These are phyloP conservation scores for Claviceps fusiformis DNA, from an alignment of 2,329 filamentous ascomycete species.

Conservation along the genomic window DNA sequence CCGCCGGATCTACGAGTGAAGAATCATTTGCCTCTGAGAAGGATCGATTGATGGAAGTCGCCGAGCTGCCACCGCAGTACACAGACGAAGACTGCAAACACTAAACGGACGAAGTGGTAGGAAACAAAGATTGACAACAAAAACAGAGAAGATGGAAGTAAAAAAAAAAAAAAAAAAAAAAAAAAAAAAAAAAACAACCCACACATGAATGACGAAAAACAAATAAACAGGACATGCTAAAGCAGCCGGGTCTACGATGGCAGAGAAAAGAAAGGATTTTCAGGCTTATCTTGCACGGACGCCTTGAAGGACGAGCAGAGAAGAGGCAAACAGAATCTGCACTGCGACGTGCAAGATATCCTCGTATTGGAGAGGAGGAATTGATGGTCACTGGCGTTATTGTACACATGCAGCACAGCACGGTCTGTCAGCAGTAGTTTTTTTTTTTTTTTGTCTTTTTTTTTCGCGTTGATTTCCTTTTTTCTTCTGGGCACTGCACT, in stretches of 20 bases:
- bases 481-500: not conserved
- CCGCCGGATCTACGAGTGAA: not conserved
- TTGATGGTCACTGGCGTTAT: not conserved
- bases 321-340: too few relatives aligned
- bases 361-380: not conserved
- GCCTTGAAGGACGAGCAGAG: too few relatives aligned
- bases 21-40: constrained; percentile 30
- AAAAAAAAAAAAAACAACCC: too few relatives aligned
- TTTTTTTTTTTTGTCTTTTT: not conserved
- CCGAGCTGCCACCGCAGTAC: constrained; percentile 16
- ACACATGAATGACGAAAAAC: too few relatives aligned
- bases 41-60: constrained; percentile 30
- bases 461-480: not conserved
- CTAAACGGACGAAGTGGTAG: constrained; percentile 1
- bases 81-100: constrained; percentile 12
- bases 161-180: not conserved
- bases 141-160: too few relatives aligned
- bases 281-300: too few relatives aligned
- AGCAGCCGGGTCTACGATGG: too few relatives aligned
- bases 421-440: too few relatives aligned
- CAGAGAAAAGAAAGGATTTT: too few relatives aligned
- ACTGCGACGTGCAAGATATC: not conserved
- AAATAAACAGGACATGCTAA: not conserved
- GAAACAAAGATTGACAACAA: not conserved
- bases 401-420: not conserved